These are phyloP conservation scores for Populus hybrid DNA, from an alignment of 441 rosid species.

Conservation along the genomic window DNA sequence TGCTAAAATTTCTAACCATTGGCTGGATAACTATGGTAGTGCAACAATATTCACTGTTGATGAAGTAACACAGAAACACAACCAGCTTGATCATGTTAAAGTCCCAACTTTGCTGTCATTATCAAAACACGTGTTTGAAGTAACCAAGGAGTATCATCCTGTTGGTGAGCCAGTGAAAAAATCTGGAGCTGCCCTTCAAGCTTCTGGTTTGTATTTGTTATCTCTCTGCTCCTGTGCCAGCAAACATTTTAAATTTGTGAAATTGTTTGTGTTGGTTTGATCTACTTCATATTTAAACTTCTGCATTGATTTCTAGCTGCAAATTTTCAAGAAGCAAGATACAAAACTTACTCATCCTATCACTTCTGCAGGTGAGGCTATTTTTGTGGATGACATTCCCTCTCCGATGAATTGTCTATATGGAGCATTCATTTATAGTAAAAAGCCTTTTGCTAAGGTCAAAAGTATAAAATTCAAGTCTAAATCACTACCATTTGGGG, in stretches of 20 bases:
- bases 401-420: conserved; percentile 72
- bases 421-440: conserved; percentile 90
- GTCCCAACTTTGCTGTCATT: conserved; percentile 51
- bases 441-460: conserved; percentile 66
- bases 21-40: conserved; percentile 19
- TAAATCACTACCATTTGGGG: conserved; percentile 41
- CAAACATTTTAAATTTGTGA: background rate
- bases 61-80: conserved; percentile 16
- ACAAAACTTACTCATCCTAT: conserved; percentile 9
- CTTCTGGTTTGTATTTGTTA: conserved; percentile 64
- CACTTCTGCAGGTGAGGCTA: conserved; percentile 73
- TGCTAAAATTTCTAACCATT: conserved; percentile 20
- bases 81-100: conserved; percentile 14
- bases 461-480: conserved; percentile 48
- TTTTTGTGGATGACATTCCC: conserved; percentile 91
- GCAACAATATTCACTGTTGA: conserved; percentile 11
- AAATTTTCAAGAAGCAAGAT: background rate
- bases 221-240: conserved; percentile 3
- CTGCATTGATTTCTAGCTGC: background rate
- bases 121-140: conserved; percentile 59
- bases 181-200: conserved; percentile 74
- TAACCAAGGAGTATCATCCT: conserved; percentile 49
- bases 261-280: conserved; percentile 40
- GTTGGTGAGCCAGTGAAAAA: conserved; percentile 68
- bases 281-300: background rate